Evolutionary conservation across 805 yeast species (phyloP).

Genomic region (Candida rishiriensis): DNA sequence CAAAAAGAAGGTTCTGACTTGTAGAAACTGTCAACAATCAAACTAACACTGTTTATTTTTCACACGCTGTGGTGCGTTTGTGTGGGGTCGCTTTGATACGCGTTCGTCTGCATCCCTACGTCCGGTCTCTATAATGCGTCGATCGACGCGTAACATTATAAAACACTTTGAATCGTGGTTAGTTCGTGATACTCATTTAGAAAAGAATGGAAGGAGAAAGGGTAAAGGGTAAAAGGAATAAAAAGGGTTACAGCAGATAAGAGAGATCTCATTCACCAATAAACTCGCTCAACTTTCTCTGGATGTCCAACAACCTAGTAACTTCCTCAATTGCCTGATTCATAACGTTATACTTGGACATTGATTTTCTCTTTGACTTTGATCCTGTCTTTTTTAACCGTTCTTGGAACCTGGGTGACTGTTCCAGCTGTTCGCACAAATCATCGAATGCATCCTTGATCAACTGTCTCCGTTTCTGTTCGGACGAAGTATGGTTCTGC

Average conservation of each 20-base stretch:
- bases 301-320: slow-evolving; percentile 18
- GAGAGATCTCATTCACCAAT: slow-evolving; percentile 1
- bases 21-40: too few species aligned
- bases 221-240: too few species aligned
- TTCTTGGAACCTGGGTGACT: slow-evolving; percentile 10
- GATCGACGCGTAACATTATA: too few species aligned
- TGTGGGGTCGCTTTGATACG: too few species aligned
- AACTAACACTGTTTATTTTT: too few species aligned
- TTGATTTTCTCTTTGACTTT: slow-evolving; percentile 20
- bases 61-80: too few species aligned
- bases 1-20: too few species aligned
- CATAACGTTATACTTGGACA: slow-evolving; percentile 27
- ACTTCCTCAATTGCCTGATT: slow-evolving; percentile 27
- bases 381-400: slow-evolving; percentile 3
- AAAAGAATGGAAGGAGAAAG: too few species aligned
- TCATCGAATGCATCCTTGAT: slow-evolving; percentile 35
- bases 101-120: too few species aligned
- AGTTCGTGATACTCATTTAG: too few species aligned
- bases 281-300: slow-evolving; percentile 12
- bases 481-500: slow-evolving; percentile 35
- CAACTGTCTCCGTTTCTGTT: slow-evolving; percentile 34
- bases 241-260: background rate
- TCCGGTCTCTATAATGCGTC: too few species aligned
- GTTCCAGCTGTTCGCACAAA: slow-evolving; percentile 25
- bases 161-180: too few species aligned